phyloP scores from a whole-genome alignment of 148 eudicot genomes.

The Rhododendron vialii region DNA sequence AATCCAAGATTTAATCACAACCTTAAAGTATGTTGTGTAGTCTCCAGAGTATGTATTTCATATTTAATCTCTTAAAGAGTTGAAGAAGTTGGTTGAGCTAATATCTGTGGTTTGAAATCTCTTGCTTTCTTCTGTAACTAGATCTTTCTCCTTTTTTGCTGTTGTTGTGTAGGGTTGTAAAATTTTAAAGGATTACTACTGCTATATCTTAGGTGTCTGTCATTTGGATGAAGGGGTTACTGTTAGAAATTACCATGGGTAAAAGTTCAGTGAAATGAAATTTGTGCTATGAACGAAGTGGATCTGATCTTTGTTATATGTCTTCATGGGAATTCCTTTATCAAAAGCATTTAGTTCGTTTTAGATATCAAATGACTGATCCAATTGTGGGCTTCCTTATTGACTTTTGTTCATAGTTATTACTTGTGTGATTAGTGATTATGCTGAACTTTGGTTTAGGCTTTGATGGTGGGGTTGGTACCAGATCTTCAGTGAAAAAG shows the following conservation, averaged over 20 bases:
- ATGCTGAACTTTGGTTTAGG: background rate
- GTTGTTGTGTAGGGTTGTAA: background rate
- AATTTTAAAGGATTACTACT: background rate
- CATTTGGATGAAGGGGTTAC: background rate
- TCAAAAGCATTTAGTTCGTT: background rate
- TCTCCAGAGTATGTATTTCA: background rate
- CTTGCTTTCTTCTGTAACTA: background rate
- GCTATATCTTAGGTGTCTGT: background rate
- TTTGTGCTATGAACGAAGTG: background rate
- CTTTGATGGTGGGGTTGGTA: background rate
- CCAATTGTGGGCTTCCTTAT: background rate
- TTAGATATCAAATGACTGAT: background rate
- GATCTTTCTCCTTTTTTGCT: background rate
- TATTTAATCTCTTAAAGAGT: background rate
- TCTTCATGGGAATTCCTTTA: background rate
- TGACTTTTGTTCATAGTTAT: background rate
- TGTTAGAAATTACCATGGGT: background rate
- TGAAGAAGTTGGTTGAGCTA: slow-evolving; percentile 7
- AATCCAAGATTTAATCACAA: background rate
- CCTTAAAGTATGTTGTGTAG: background rate
- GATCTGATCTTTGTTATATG: background rate
- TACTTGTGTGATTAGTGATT: background rate
- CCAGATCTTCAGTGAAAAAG: background rate
- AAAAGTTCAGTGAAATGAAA: background rate
- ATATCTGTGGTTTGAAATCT: background rate